Conservation (phyloP, 768 basidiomycete genomes). For the Tulasnella sp. region DNA sequence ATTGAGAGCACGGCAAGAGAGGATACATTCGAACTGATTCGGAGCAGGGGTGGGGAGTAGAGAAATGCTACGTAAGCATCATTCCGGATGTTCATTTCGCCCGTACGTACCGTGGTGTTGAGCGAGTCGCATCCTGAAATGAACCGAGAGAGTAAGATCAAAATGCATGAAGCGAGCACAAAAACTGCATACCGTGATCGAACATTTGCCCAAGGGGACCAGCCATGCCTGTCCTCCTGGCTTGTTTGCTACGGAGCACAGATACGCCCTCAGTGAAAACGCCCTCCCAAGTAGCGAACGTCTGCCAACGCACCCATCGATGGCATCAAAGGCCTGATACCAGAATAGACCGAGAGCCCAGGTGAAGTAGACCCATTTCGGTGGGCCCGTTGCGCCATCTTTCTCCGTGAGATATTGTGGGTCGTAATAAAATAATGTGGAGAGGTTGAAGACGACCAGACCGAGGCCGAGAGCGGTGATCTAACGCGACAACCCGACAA, state of each 20-base stretch:
- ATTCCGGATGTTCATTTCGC: neutral
- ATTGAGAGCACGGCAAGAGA: constrained; percentile 80
- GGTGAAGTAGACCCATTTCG: constrained; percentile 87
- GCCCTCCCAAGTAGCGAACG: neutral
- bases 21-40: constrained; percentile 75
- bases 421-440: constrained; percentile 79
- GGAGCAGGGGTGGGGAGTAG: neutral
- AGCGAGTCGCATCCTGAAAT: constrained; percentile 78
- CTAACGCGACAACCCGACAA: constrained; percentile 41
- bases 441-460: constrained; percentile 79
- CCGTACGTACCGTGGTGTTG: constrained; percentile 73
- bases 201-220: constrained; percentile 97
- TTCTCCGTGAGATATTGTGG: constrained; percentile 67
- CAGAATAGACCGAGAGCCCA: constrained; percentile 86
- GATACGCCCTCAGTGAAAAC: constrained; percentile 12
- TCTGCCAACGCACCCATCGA: constrained; percentile 66
- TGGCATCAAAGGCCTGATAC: constrained; percentile 86
- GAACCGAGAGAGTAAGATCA: constrained; percentile 10
- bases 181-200: constrained; percentile 56
- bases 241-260: constrained; percentile 69
- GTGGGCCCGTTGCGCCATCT: constrained; percentile 57
- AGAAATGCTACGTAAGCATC: neutral
- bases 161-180: neutral
- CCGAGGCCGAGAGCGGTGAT: constrained; percentile 83
- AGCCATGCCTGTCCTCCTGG: constrained; percentile 93